Base-by-base conservation (phyloP, 2,329 filamentous ascomycete genomes). In the Fusarium nelsonii region DNA sequence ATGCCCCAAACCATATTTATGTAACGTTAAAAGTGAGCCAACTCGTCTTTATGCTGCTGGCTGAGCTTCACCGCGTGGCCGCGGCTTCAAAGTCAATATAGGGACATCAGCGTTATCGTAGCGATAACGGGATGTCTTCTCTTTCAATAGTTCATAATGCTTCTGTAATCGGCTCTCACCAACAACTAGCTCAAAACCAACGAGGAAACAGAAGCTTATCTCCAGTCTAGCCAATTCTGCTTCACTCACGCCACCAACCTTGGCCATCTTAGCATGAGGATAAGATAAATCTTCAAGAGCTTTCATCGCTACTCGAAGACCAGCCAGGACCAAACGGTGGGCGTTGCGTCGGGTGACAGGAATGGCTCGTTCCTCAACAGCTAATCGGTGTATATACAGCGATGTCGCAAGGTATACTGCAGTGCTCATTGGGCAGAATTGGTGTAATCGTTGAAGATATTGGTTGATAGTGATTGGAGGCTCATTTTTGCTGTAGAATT, bases 211-310 rank as follows among this genome's bases (percentile, higher is more conserved):
- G 76, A 95, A 95, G 74, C 91, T 94, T 65, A 98, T 92, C 82
- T 98, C 96, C 41, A 98, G 82, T 63, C 92, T 87, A 40, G 92
- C 91, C 52, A 99, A 85, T 80, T 98, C 94, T 18, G 84, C 82
- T 76, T 92, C 91, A 74, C 88, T 92, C 16, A 98, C 93, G 18
- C 95, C 95, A 41, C 96, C 95, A 2, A 98, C 94, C 69, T 90
- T 91, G 18, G 95, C 90, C 70, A 97, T 90, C 57, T 93, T 91
- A 63, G 86, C 86, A 80, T 97, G 95, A 10, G 92, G 88, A 81
- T 97, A 97, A 72, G 91, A 92, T 55, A 95, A 85, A 78, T 98
- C 95, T 79, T 99, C 95, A n/a, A 97, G 82, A 1, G 93, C 92
- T 81, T 98, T 99, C 87, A 94, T 96, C 15, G 95, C 94, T 5